Evolutionary conservation across 1,139 yeast species (phyloP), one percentile per base, ranked within the genome.

Genomic region (Candida sp.): DNA sequence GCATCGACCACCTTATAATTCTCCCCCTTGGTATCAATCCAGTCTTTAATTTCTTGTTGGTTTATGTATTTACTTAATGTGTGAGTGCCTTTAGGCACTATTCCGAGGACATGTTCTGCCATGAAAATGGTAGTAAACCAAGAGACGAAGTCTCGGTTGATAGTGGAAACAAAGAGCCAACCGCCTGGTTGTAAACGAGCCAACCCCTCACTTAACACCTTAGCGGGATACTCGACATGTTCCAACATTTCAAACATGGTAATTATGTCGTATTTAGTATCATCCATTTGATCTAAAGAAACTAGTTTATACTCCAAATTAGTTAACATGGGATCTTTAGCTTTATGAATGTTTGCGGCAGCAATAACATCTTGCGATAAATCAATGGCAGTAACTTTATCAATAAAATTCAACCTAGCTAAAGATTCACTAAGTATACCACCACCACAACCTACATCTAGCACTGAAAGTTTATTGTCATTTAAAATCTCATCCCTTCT

Each of bases 391-490:
- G 72, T 73, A 4, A 93, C 97, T 4, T 66, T 60, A 7, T 72
- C 64, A 5, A 89, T 81, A 49, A 75, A 79, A 7, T 79, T 77
- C 53, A 87, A 67, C 51, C 99, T 71, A 0, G 97, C 97, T 60
- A 93, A 65, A 1, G 95, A 83, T 60, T 93, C 99, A 4, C 91
- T 71, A 36, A 93, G 70, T 25, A 93, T 84, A 0, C 99, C 99
- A 5, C 99, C 99, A 21, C 99, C 99, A 60, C 99, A 95, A 0
- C 99, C 99, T 43, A 93, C 84, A 59, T 93, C 99, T 47, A 93
- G 67, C 1, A 83, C 91, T 11, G 66, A 63, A 42, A 81, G 65
- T 41, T 73, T 64, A 36, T 67, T 52, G 0, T 57, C 53, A 4
- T 52, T 47, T 37, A 73, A 60, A 33, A 79, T 52, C 36, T 70